A percentile compares a stretch with the other conserved stretches of the same genome.
These are phyloP conservation scores for Gaultheria prostrata DNA, from an alignment of 148 eudicot genomes.

Conservation along the genomic window DNA sequence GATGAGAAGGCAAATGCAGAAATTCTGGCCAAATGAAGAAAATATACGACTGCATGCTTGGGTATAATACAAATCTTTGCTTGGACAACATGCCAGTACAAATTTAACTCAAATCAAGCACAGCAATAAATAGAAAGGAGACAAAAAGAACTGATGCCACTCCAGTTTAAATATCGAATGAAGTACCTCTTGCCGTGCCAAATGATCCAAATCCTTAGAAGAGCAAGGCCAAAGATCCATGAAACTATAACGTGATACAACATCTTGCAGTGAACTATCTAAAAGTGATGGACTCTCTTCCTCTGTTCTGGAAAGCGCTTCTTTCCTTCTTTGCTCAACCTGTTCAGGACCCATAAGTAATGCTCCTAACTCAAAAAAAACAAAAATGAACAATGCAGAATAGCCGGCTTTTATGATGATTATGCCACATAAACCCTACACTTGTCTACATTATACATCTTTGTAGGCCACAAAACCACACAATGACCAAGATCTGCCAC, in stretches of 20 bases:
- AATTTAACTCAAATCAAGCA: slow-evolving; percentile 2
- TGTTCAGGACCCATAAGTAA: slow-evolving; percentile 27
- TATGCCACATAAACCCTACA: background rate
- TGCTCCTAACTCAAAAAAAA: background rate
- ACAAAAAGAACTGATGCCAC: background rate
- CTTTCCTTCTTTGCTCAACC: slow-evolving; percentile 99
- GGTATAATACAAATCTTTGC: background rate
- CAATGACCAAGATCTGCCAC: background rate
- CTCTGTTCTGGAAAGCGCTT: slow-evolving; percentile 72
- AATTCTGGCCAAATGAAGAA: background rate
- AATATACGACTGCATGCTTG: background rate
- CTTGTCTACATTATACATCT: background rate
- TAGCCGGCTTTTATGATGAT: background rate
- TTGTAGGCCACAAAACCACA: background rate
- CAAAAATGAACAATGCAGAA: background rate
- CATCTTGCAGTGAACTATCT: slow-evolving; percentile 86
- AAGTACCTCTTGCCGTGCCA: slow-evolving; percentile 79
- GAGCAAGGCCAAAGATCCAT: slow-evolving; percentile 99
- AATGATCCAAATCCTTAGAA: slow-evolving; percentile 82
- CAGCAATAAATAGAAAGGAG: background rate
- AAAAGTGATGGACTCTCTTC: slow-evolving; percentile 64
- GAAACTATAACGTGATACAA: slow-evolving; percentile 83
- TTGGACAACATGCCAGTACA: background rate
- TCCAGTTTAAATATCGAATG: background rate
- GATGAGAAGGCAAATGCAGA: background rate